Percentiles rank a stretch among this genome's conserved stretches.
Evolutionary conservation across 192 early-diverging fungal species (phyloP).

Genomic region (Coemansia sp.): DNA sequence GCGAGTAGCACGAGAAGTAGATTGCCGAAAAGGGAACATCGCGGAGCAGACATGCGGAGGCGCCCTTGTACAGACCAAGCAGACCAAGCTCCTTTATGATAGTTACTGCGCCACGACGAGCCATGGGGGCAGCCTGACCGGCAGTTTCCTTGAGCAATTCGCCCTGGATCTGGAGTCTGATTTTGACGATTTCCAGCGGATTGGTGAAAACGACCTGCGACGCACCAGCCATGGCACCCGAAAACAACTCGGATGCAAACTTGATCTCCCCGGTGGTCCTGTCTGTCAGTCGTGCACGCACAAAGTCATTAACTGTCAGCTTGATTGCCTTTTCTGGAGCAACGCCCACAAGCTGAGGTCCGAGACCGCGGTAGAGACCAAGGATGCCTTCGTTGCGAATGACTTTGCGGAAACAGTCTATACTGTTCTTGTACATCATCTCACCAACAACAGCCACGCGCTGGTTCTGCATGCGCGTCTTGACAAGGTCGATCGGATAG

Average conservation of each 20-base stretch:
- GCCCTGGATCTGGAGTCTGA: constrained; percentile 89
- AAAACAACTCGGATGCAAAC: constrained; percentile 77
- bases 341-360: constrained; percentile 91
- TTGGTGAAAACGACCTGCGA: constrained; percentile 94
- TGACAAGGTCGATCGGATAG: constrained; percentile 97
- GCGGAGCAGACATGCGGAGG: constrained; percentile 86
- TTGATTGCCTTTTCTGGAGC: constrained; percentile 99
- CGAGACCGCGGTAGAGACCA: constrained; percentile 90
- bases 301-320: constrained; percentile 93
- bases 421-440: constrained; percentile 90
- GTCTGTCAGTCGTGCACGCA: constrained; percentile 68
- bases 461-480: constrained; percentile 99
- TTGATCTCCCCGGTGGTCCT: constrained; percentile 72
- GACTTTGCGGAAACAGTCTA: constrained; percentile 96
- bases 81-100: constrained; percentile 91
- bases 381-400: constrained; percentile 84
- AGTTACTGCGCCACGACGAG: constrained; percentile 72
- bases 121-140: constrained; percentile 29
- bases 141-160: constrained; percentile 61
- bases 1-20: constrained; percentile 97
- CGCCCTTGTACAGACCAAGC: constrained; percentile 93
- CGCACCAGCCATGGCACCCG: constrained; percentile 84
- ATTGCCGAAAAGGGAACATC: constrained; percentile 98
- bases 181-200: constrained; percentile 98
- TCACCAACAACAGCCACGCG: constrained; percentile 86